Evolutionary conservation across 2,329 filamentous ascomycete genomes (phyloP).

Genomic region (Trichophyton rubrum): DNA sequence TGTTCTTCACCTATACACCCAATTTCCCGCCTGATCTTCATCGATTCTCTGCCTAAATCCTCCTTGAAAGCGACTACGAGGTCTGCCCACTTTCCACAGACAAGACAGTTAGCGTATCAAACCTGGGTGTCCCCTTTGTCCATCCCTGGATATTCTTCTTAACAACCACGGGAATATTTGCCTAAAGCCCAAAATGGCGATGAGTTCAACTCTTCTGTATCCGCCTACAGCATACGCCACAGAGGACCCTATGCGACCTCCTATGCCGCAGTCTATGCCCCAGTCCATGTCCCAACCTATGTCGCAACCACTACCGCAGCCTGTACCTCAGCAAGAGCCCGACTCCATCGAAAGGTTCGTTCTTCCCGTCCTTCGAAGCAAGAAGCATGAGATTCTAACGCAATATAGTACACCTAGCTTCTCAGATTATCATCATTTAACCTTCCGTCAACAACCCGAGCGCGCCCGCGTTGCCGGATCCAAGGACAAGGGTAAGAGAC

Average conservation of each 20-base stretch:
- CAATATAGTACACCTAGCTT: background rate
- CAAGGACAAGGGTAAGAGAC: slow-evolving; percentile 56
- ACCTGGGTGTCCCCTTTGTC: background rate
- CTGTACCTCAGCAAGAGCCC: slow-evolving; percentile 28
- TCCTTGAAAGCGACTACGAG: background rate
- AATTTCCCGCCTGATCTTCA: no score
- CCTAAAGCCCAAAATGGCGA: background rate
- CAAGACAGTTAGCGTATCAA: background rate
- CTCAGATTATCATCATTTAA: slow-evolving; percentile 39
- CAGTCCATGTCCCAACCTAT: background rate
- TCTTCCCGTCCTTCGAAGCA: background rate
- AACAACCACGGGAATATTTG: background rate
- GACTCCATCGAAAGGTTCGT: slow-evolving; percentile 14
- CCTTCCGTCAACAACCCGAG: slow-evolving; percentile 54
- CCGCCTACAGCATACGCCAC: background rate
- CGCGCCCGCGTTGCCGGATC: slow-evolving; percentile 56
- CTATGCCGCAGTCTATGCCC: background rate
- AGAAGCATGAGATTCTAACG: background rate
- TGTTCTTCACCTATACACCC: background rate
- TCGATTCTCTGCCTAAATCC: background rate
- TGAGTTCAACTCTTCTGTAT: background rate
- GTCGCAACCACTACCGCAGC: background rate
- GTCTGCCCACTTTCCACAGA: background rate
- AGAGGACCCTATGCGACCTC: background rate
- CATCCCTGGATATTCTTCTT: background rate